A percentile compares a stretch with the other conserved stretches of the same genome.
These are phyloP conservation scores for Phanerodontia chrysosporium DNA, from an alignment of 768 basidiomycete species.

Conservation along the genomic window DNA sequence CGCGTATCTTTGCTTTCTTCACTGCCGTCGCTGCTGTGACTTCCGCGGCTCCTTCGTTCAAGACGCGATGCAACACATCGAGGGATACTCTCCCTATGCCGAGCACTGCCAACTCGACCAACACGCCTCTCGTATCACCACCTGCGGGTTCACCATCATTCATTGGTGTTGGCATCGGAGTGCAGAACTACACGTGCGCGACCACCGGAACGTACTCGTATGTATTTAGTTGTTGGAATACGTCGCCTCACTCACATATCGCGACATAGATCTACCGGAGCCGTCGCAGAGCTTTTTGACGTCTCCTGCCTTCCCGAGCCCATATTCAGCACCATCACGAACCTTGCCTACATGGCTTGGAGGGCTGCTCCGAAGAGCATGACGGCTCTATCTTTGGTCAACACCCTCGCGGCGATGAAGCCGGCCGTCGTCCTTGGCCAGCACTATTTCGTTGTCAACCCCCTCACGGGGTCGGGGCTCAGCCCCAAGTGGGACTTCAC, in stretches of 20 bases:
- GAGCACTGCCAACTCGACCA: constrained; percentile 7
- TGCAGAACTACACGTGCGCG: constrained; percentile 49
- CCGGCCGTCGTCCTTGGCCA: constrained; percentile 35
- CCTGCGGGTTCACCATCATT: constrained; percentile 27
- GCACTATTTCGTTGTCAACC: constrained; percentile 55
- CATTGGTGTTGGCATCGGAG: constrained; percentile 39
- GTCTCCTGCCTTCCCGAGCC: constrained; percentile 42
- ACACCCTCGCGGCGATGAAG: constrained; percentile 8
- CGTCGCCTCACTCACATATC: not conserved
- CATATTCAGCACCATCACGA: constrained; percentile 27
- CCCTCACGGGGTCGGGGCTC: constrained; percentile 36
- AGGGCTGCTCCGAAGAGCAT: constrained; percentile 13
- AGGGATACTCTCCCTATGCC: constrained; percentile 18
- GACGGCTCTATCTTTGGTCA: constrained; percentile 18
- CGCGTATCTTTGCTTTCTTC: constrained; percentile 8
- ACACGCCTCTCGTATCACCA: constrained; percentile 30
- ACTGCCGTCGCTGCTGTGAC: constrained; percentile 7
- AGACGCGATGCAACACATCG: constrained; percentile 19
- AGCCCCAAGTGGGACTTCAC: constrained; percentile 57
- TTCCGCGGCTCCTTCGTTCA: constrained; percentile 7
- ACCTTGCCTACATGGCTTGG: constrained; percentile 31
- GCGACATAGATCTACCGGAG: constrained; percentile 17
- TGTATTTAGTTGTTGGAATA: constrained; percentile 9
- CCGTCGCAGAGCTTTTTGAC: constrained; percentile 52
- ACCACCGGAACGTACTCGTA: constrained; percentile 35